phyloP scores from a whole-genome alignment of 164 flowering plant genomes.

The Piper longum region DNA sequence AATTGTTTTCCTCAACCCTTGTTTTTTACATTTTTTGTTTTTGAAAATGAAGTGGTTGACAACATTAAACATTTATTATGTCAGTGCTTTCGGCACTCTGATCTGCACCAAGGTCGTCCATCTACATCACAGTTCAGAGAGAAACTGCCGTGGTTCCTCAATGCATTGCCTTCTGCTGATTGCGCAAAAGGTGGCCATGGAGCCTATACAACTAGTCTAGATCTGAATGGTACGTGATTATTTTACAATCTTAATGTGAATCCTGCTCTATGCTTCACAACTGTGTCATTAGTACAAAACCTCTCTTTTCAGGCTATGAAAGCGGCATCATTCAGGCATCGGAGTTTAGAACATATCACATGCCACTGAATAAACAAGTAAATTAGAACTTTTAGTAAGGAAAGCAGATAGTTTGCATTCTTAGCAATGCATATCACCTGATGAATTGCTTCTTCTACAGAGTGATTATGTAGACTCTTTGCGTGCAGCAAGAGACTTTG shows the following conservation, averaged over 20 bases:
- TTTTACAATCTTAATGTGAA: not conserved
- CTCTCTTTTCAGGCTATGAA: constrained; percentile 47
- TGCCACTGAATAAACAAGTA: constrained; percentile 97
- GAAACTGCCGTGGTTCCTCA: constrained; percentile 96
- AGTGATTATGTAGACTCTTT: constrained; percentile 77
- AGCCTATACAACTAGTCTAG: constrained; percentile 80
- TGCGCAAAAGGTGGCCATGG: constrained; percentile 99
- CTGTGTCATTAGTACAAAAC: not conserved
- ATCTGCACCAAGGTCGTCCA: constrained; percentile 69
- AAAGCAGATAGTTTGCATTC: not conserved
- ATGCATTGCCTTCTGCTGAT: constrained; percentile 89
- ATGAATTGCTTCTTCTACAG: constrained; percentile 22
- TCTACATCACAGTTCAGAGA: constrained; percentile 69
- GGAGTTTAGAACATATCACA: constrained; percentile 91
- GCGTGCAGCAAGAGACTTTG: constrained; percentile 86
- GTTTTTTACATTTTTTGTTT: not conserved
- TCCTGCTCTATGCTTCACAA: not conserved
- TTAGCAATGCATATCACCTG: not conserved
- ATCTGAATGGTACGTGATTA: constrained; percentile 47
- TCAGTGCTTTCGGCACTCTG: constrained; percentile 90
- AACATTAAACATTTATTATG: constrained; percentile 3
- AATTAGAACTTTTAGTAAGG: not conserved
- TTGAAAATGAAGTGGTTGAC: not conserved
- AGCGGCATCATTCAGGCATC: constrained; percentile 70
- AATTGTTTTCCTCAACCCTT: constrained; percentile 37